A percentile compares a stretch with the other conserved stretches of the same genome.
These are phyloP conservation scores for Pyrenophora seminiperda DNA, from an alignment of 2,329 filamentous ascomycete genomes.

Conservation along the genomic window DNA sequence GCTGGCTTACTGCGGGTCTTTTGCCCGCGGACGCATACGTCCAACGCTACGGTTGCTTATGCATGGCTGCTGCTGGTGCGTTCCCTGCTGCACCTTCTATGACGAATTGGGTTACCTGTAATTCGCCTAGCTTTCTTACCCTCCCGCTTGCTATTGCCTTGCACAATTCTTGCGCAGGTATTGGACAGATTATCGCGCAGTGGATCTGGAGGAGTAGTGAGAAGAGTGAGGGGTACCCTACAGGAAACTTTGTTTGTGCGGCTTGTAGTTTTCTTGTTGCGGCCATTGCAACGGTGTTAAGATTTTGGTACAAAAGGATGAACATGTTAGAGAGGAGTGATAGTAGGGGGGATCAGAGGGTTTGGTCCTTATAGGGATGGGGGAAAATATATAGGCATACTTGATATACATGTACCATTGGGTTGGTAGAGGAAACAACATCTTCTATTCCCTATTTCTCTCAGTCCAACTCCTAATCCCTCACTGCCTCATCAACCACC, in stretches of 20 bases:
- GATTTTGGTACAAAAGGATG: conserved; percentile 4
- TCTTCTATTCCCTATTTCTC: no score
- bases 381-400: not conserved
- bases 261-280: conserved; percentile 3
- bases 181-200: conserved; percentile 4
- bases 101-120: conserved; percentile 8
- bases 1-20: conserved; percentile 7
- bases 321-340: conserved; percentile 6
- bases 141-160: conserved; percentile 4
- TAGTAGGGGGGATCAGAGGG: conserved; percentile 1
- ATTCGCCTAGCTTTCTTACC: conserved; percentile 9
- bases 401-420: not conserved
- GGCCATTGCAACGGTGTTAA: conserved; percentile 1
- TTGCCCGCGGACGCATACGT: conserved; percentile 6
- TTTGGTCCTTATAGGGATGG: conserved; percentile 1
- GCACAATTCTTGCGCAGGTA: conserved; percentile 4
- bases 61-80: conserved; percentile 6
- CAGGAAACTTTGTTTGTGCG: conserved; percentile 1
- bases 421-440: no score
- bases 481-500: conserved; percentile 25
- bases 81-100: conserved; percentile 10
- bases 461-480: no score
- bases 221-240: not conserved
- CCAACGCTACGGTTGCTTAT: conserved; percentile 5
- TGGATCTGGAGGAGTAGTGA: conserved; percentile 5